Percentiles rank a stretch among this genome's conserved stretches.
These are phyloP conservation scores for Fraxinus velutina DNA, from an alignment of 305 asterid species.

Conservation along the genomic window DNA sequence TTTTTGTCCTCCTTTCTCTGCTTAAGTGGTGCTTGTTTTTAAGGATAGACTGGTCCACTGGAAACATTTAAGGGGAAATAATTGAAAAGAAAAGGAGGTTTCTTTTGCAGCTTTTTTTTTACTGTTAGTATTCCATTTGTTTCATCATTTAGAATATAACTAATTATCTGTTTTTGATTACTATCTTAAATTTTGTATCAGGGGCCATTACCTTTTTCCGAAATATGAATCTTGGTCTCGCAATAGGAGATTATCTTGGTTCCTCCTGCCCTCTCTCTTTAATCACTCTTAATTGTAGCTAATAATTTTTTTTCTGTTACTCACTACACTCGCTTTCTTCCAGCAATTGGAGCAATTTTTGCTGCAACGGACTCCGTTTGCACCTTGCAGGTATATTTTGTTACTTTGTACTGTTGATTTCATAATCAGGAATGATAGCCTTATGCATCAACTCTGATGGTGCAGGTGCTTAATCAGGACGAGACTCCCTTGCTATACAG, in stretches of 20 bases:
- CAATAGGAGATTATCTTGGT: constrained; percentile 50
- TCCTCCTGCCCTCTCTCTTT: background rate
- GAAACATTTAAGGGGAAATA: background rate
- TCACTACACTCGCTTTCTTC: constrained; percentile 12
- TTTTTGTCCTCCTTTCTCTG: background rate
- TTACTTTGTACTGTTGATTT: constrained; percentile 16
- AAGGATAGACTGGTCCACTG: background rate
- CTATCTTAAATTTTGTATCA: constrained; percentile 33
- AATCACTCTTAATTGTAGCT: background rate
- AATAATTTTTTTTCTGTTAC: constrained; percentile 6
- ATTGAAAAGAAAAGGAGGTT: background rate
- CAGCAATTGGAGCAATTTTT: constrained; percentile 66
- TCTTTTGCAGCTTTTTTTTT: background rate
- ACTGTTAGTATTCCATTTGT: background rate
- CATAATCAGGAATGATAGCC: background rate
- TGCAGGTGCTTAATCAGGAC: constrained; percentile 60
- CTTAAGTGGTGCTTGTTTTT: background rate
- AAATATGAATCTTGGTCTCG: constrained; percentile 49
- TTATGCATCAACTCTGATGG: constrained; percentile 15
- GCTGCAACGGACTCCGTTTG: constrained; percentile 67
- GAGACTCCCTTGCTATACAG: constrained; percentile 61
- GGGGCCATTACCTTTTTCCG: constrained; percentile 45
- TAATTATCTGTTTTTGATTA: background rate
- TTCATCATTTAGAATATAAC: background rate
- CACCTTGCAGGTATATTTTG: constrained; percentile 50